These are phyloP conservation scores for Blastobotrys americana DNA, from an alignment of 805 yeast genomes.

Conservation along the genomic window DNA sequence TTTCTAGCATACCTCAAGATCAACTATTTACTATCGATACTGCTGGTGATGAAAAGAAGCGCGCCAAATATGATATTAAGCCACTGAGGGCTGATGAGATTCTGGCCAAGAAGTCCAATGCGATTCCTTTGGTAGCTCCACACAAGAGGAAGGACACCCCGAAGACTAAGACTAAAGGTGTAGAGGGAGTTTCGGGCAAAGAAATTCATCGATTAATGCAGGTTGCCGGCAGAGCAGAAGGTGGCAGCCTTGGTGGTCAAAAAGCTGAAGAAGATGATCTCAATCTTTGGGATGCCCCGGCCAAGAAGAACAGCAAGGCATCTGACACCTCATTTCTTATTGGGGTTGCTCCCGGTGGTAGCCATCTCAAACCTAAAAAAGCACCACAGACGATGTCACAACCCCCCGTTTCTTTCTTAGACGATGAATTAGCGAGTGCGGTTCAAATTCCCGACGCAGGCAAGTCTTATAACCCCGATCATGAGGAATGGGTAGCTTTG, in stretches of 20 bases:
- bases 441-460: constrained; percentile 67
- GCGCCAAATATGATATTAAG: constrained; percentile 38
- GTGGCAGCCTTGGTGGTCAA: constrained; percentile 27
- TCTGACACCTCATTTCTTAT: constrained; percentile 4
- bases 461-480: constrained; percentile 85
- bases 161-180: constrained; percentile 32
- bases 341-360: constrained; percentile 21
- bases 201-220: constrained; percentile 63
- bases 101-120: constrained; percentile 67
- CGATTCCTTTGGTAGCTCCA: constrained; percentile 49
- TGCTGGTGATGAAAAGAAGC: constrained; percentile 45
- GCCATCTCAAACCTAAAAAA: constrained; percentile 21
- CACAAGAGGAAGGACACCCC: constrained; percentile 29
- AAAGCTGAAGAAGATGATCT: background rate
- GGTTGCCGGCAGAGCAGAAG: constrained; percentile 65
- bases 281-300: background rate
- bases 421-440: constrained; percentile 32
- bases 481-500: constrained; percentile 71
- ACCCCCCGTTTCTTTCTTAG: constrained; percentile 51
- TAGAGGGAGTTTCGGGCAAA: constrained; percentile 58
- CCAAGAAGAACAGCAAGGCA: constrained; percentile 1
- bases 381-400: constrained; percentile 41
- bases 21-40: constrained; percentile 60
- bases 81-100: constrained; percentile 59
- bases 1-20: constrained; percentile 27